phyloP scores from a whole-genome alignment of 805 yeast species.

The Lachancea quebecensis region DNA sequence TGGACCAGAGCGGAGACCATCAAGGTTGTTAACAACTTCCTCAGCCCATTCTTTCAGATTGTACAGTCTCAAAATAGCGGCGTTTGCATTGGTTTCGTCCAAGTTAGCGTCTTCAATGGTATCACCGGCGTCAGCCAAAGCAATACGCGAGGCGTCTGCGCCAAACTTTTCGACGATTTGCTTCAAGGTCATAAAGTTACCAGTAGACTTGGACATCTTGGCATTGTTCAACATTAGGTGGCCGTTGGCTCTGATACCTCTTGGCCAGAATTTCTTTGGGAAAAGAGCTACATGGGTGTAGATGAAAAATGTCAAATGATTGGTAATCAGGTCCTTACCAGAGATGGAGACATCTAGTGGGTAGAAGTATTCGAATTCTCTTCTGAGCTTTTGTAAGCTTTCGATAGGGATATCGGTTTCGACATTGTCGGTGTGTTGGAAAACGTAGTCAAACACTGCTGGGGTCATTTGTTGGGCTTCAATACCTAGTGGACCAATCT shows the following conservation, averaged over 20 bases:
- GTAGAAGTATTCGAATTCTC: constrained; percentile 94
- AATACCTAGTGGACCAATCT: constrained; percentile 64
- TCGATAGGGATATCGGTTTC: constrained; percentile 54
- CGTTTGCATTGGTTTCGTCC: constrained; percentile 93
- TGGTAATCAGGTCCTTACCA: constrained; percentile 95
- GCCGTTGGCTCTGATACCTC: constrained; percentile 90
- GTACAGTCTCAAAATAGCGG: constrained; percentile 89
- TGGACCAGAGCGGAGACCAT: constrained; percentile 48
- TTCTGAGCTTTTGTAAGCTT: constrained; percentile 66
- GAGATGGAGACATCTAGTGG: constrained; percentile 89
- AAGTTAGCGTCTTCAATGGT: constrained; percentile 95
- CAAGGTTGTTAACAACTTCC: constrained; percentile 50
- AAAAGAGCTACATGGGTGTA: constrained; percentile 89
- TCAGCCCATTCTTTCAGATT: constrained; percentile 96
- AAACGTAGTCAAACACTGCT: constrained; percentile 87
- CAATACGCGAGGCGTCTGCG: constrained; percentile 96
- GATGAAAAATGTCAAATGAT: constrained; percentile 92
- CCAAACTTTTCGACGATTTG: constrained; percentile 85
- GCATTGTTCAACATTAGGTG: constrained; percentile 92
- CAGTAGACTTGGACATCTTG: constrained; percentile 97
- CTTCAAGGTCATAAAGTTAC: constrained; percentile 88
- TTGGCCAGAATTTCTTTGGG: constrained; percentile 89
- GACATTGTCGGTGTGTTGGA: constrained; percentile 60
- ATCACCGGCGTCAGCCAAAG: constrained; percentile 98
- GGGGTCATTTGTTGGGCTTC: constrained; percentile 82